phyloP scores from a whole-genome alignment of 2,329 filamentous ascomycete species.

The Phaeosphaeriaceae sp. region DNA sequence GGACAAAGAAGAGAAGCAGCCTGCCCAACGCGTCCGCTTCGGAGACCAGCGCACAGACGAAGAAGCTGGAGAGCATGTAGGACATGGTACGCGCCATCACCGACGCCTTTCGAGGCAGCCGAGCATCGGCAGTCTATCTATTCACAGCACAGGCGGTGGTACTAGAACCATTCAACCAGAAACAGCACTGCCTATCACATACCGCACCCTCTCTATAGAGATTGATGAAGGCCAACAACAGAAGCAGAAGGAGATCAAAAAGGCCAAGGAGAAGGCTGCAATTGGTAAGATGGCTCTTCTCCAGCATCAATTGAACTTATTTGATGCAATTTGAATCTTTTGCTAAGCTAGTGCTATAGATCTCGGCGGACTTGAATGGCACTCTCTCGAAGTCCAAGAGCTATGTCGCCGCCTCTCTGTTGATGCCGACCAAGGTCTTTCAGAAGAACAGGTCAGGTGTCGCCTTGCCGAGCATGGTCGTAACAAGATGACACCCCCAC shows the following conservation, averaged over 20 bases:
- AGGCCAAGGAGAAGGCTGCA: conserved; percentile 41
- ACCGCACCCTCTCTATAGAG: conserved; percentile 54
- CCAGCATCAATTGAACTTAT: background rate
- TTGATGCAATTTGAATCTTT: background rate
- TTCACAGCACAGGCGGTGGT: conserved; percentile 43
- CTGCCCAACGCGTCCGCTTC: conserved; percentile 24
- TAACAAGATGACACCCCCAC: conserved; percentile 71
- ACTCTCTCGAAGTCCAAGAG: conserved; percentile 64
- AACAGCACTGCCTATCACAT: conserved; percentile 52
- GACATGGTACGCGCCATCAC: conserved; percentile 29
- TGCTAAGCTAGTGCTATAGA: conserved; percentile 30
- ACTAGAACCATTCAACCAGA: conserved; percentile 49
- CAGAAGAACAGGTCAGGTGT: conserved; percentile 61
- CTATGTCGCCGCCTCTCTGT: conserved; percentile 66
- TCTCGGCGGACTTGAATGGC: conserved; percentile 68
- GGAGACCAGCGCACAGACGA: conserved; percentile 37
- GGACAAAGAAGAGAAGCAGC: conserved; percentile 35
- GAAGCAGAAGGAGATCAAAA: conserved; percentile 47
- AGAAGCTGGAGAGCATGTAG: conserved; percentile 37
- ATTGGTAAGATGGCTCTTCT: conserved; percentile 31
- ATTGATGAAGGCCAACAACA: conserved; percentile 44
- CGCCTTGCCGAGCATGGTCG: conserved; percentile 66
- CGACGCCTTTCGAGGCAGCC: conserved; percentile 40
- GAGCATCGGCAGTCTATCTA: conserved; percentile 46
- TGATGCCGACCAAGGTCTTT: conserved; percentile 65